These are phyloP conservation scores for Arachis monticola DNA, from an alignment of 331 rosid genomes.

Conservation along the genomic window DNA sequence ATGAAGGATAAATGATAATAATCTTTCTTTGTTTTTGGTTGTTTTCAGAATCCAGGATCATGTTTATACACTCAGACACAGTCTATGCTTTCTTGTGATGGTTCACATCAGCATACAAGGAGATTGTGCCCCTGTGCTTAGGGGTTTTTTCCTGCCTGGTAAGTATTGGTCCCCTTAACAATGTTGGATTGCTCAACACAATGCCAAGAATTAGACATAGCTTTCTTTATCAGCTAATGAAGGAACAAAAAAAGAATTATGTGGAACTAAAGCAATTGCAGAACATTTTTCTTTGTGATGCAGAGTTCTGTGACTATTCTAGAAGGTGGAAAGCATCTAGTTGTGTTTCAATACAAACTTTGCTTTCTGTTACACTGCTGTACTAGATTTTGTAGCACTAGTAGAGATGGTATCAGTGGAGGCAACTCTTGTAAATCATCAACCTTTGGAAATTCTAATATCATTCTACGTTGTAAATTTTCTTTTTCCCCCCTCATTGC, in stretches of 20 bases:
- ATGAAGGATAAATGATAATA: no score
- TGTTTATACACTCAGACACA: no score
- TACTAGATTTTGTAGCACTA: slow-evolving; percentile 21
- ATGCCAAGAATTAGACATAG: neutral
- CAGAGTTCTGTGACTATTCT: slow-evolving; percentile 4
- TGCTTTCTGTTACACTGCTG: neutral
- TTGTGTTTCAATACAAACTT: neutral
- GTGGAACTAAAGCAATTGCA: slow-evolving; percentile 4
- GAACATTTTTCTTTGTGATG: neutral
- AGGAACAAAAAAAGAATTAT: slow-evolving; percentile 13
- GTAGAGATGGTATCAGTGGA: slow-evolving; percentile 30
- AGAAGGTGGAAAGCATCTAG: slow-evolving; percentile 19
- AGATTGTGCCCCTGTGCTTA: no score
- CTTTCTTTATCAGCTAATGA: slow-evolving; percentile 25
- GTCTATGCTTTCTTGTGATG: no score
- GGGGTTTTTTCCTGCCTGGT: no score
- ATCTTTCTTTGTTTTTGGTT: no score
- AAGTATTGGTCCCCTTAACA: no score
- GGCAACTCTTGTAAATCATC: slow-evolving; percentile 30
- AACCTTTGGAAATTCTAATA: slow-evolving; percentile 4
- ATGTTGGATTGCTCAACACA: neutral
- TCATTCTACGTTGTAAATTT: slow-evolving; percentile 32
- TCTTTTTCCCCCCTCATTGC: slow-evolving; percentile 1
- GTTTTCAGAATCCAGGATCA: no score
- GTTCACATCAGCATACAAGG: no score